Base-by-base conservation (phyloP, 768 basidiomycete species). In the Mycena haematopus region DNA sequence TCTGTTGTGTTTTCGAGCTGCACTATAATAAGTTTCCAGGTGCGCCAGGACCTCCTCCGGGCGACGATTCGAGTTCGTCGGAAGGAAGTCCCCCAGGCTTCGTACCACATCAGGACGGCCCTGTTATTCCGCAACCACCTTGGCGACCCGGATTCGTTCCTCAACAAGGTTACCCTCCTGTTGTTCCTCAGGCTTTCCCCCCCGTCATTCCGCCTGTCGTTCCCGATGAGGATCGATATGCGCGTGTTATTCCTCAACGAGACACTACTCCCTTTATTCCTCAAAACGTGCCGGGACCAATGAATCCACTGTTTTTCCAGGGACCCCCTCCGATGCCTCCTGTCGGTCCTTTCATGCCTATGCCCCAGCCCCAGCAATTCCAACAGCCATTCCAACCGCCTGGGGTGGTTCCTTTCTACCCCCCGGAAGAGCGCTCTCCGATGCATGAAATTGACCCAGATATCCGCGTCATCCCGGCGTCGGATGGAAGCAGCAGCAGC, bases 161-260 rank as follows among this genome's bases (percentile, higher is more conserved):
- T 36, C 36, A 36, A 36, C 8, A 36, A 36, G 31, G 31, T 11
- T 36, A 36, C 36, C 36, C 36, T 15, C 36, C 36, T 14, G 36
- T 36, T 15, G 13, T 36, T 15, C 36, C 36, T 15, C 55, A 58
- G n/a, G 59, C 29, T 5, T 31, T 31, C 9, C 65, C 63, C 15
- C 76, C 76, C 10, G 77, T 82, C 22, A 73, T 82, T 55, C 80
- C 81, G 9, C 71, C 69, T 25, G 79, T 76, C n/a, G 53, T 79
- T 59, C 78, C 78, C 29, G 52, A 27, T 11, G 58, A 46, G 1
- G 50, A 42, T 11, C 21, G 33, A 6, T 15, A 36, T 15, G 15
- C 5, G 0, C 72, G 69, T 35, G 68, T 71, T 47, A 65, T 73
- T 27, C 72, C 72, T 8, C 71, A 52, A 21, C 58, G 62, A 29